A percentile compares a stretch with the other conserved stretches of the same genome.
Evolutionary conservation across 768 basidiomycete species (phyloP).

Genomic region (Strobilomyces dryophilus): DNA sequence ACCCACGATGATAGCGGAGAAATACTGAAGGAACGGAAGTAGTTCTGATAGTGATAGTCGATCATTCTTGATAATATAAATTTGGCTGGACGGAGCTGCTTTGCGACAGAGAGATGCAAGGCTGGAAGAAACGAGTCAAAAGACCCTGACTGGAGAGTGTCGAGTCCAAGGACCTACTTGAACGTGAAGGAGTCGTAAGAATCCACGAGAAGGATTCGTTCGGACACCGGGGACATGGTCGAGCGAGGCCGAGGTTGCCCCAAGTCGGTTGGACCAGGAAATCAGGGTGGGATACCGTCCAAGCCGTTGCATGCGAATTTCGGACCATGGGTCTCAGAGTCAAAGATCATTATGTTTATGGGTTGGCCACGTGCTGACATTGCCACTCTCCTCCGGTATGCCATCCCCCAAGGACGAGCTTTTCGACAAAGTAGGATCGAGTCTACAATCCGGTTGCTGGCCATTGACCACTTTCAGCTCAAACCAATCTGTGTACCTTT

Average conservation of each 20-base stretch:
- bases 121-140: slow-evolving; percentile 33
- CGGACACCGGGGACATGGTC: not conserved
- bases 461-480: slow-evolving; percentile 29
- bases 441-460: not conserved
- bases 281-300: no score
- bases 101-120: slow-evolving; percentile 67
- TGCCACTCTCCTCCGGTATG: slow-evolving; percentile 3
- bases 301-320: not conserved
- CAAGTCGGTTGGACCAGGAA: no score
- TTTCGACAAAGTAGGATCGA: slow-evolving; percentile 36
- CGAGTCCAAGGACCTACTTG: slow-evolving; percentile 52
- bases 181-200: slow-evolving; percentile 88
- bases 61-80: slow-evolving; percentile 77
- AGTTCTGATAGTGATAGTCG: slow-evolving; percentile 47
- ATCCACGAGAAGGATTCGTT: not conserved
- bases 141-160: not conserved
- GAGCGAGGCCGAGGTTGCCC: no score
- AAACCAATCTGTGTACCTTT: slow-evolving; percentile 82
- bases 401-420: slow-evolving; percentile 20
- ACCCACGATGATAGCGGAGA: slow-evolving; percentile 69
- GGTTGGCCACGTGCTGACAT: no score
- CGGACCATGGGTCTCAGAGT: not conserved
- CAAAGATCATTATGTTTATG: not conserved
- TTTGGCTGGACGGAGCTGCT: slow-evolving; percentile 54
- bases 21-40: slow-evolving; percentile 49